phyloP scores from a whole-genome alignment of 352 stramenopile genomes.

The Blastocystis sp. region DNA sequence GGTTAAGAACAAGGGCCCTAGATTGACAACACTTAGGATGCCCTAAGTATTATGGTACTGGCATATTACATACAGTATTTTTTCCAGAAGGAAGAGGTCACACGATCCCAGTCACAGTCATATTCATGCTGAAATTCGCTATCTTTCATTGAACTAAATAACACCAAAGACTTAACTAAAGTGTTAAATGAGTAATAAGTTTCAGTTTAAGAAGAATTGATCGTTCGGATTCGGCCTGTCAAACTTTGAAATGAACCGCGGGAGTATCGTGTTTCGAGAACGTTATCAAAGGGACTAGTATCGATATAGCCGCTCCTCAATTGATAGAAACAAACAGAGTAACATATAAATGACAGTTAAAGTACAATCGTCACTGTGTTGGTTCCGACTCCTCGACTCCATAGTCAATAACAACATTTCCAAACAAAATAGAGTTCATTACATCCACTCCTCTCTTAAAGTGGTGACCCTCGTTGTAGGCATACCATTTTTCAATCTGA shows the following conservation, averaged over 20 bases:
- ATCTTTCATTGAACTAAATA: conserved; percentile 57
- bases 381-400: neutral
- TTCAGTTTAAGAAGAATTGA: neutral
- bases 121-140: conserved; percentile 53
- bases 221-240: neutral
- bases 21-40: conserved; percentile 63
- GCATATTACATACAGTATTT: conserved; percentile 42
- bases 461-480: conserved; percentile 60
- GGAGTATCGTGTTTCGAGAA: neutral
- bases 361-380: neutral
- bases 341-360: neutral
- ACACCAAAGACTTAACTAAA: conserved; percentile 62
- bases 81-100: conserved; percentile 65
- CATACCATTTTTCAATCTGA: conserved; percentile 60
- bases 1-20: conserved; percentile 15
- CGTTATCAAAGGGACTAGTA: neutral
- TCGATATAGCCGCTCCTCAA: neutral
- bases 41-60: neutral
- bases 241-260: neutral
- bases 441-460: conserved; percentile 40
- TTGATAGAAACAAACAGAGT: neutral
- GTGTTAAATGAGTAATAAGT: conserved; percentile 26
- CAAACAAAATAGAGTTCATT: conserved; percentile 46
- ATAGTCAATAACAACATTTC: neutral
- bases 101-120: conserved; percentile 35